A percentile compares a stretch with the other conserved stretches of the same genome.
phyloP scores from a whole-genome alignment of 1,284 basidiomycete genomes.

The Boletus smithii region DNA sequence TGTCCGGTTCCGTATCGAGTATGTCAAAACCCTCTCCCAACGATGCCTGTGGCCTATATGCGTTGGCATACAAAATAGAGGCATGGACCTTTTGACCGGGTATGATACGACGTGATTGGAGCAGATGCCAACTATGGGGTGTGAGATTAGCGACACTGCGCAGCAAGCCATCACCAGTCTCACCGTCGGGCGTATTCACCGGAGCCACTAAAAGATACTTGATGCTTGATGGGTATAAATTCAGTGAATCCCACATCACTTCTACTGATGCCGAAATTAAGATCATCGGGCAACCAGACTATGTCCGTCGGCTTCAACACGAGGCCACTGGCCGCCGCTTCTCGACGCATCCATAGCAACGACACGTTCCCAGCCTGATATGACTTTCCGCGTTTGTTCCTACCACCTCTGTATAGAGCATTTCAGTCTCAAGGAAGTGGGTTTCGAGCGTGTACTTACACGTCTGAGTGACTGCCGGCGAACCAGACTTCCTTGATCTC shows the following conservation, averaged over 20 bases:
- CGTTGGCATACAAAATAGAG: conserved; percentile 25
- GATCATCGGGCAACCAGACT: conserved; percentile 23
- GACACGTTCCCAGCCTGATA: conserved; percentile 23
- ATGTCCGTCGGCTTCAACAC: conserved; percentile 18
- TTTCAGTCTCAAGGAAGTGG: neutral
- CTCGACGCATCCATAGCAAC: conserved; percentile 29
- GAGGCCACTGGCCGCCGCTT: conserved; percentile 21
- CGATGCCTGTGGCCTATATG: conserved; percentile 23
- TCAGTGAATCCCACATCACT: conserved; percentile 28
- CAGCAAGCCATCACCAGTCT: neutral
- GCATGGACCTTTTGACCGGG: conserved; percentile 29
- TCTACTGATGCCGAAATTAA: conserved; percentile 18
- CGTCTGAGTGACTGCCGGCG: conserved; percentile 26
- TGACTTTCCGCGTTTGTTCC: conserved; percentile 9
- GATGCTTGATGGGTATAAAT: conserved; percentile 25
- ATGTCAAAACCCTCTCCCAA: conserved; percentile 28
- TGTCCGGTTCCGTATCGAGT: neutral
- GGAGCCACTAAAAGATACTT: conserved; percentile 17
- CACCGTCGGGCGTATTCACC: conserved; percentile 16
- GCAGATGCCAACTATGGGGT: conserved; percentile 14
- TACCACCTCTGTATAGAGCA: conserved; percentile 19
- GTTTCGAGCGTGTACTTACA: conserved; percentile 18
- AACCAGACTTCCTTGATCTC: conserved; percentile 27
- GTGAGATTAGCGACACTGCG: neutral
- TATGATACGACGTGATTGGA: conserved; percentile 17